Evolutionary conservation across 78 protist species (phyloP), one percentile per base, ranked within the genome.

Genomic region (Protostelium mycophagum): DNA sequence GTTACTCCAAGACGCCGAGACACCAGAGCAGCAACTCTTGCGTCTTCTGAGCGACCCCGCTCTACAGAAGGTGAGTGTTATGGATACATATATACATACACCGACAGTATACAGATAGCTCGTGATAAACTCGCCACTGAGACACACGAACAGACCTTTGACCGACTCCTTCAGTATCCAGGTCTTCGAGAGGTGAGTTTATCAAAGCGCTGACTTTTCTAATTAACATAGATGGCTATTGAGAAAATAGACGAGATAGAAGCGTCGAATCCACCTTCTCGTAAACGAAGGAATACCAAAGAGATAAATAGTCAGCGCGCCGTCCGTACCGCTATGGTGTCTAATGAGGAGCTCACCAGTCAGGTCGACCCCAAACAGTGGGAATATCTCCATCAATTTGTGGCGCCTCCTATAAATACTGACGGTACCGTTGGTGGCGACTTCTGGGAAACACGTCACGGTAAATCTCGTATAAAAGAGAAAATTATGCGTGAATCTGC

Each of bases 341-440:
- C 73, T 51, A 51, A 51, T 16, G 16, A 51, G 73, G 73, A 51
- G 73, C 73, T 51, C 73, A 51, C 73, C 73, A 51, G 73, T 51
- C 73, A 51, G 16, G 73, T 51, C 73, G 73, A 51, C 16, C 73
- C 73, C 73, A 51, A 51, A 51, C 73, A 51, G 73, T 51, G 73
- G 73, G 73, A 51, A 51, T 51, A 51, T 51, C 73, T 51, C 73
- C 73, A 51, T 51, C 73, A 51, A 51, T 51, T 51, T 51, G 73
- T 51, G 16, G 73, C 73, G 73, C 73, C 73, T 25, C 73, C 73
- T 51, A 51, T 51, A 25, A 51, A 51, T 51, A 51, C 73, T 51
- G 73, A 51, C 73, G 16, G 73, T 51, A 51, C 73, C 73, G 16
- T 51, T 51, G 73, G 73, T 51, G 73, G 73, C 73, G 16, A 51